A percentile compares a stretch with the other conserved stretches of the same genome.
phyloP scores from a whole-genome alignment of 2,329 filamentous ascomycete genomes.

The Claviceps humidiphila region DNA sequence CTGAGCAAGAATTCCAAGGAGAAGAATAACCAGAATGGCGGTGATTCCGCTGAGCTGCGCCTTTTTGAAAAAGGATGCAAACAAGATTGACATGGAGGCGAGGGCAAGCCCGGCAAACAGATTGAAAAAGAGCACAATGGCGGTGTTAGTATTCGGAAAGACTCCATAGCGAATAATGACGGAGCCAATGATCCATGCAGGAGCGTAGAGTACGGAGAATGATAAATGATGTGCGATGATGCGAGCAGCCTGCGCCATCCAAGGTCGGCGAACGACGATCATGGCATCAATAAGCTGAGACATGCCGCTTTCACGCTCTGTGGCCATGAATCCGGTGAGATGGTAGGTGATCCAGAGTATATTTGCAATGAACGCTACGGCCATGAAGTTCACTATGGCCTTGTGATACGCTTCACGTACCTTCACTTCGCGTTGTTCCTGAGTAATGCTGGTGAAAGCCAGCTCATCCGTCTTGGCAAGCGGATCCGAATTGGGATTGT shows the following conservation, averaged over 20 bases:
- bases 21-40: slow-evolving; percentile 55
- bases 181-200: slow-evolving; percentile 69
- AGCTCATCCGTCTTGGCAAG: slow-evolving; percentile 45
- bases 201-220: slow-evolving; percentile 67
- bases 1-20: slow-evolving; percentile 74
- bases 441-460: slow-evolving; percentile 60
- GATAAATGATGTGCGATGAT: slow-evolving; percentile 67
- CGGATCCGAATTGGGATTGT: slow-evolving; percentile 26
- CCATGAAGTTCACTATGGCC: slow-evolving; percentile 62
- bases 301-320: slow-evolving; percentile 77
- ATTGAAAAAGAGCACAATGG: slow-evolving; percentile 60
- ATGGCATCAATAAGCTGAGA: slow-evolving; percentile 81
- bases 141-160: slow-evolving; percentile 49
- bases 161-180: slow-evolving; percentile 49
- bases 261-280: slow-evolving; percentile 63
- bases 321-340: slow-evolving; percentile 71
- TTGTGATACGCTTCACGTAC: slow-evolving; percentile 59
- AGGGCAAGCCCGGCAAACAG: slow-evolving; percentile 65
- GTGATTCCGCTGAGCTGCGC: slow-evolving; percentile 80
- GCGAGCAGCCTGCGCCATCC: slow-evolving; percentile 68
- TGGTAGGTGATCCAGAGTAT: slow-evolving; percentile 79
- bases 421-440: slow-evolving; percentile 48
- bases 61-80: slow-evolving; percentile 72
- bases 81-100: slow-evolving; percentile 68
- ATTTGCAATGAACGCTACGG: slow-evolving; percentile 64